Base-by-base conservation (phyloP, 2,329 filamentous ascomycete species). In the Ascochyta koolunga region DNA sequence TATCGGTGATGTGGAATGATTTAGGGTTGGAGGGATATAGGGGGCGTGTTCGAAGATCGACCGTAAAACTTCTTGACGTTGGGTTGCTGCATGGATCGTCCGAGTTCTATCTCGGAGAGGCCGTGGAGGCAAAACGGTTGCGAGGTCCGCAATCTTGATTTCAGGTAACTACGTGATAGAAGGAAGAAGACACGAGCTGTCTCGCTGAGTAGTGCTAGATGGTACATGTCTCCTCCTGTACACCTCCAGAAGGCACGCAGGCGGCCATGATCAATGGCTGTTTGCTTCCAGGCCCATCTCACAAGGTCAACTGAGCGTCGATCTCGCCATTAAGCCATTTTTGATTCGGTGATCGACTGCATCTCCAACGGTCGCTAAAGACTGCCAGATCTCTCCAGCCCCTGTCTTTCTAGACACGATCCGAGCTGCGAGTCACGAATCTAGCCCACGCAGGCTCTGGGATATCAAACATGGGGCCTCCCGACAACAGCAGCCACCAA, bases 361-460 rank as follows among this genome's bases (percentile, higher is more conserved):
- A 47, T 51, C 42, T 47, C 13, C 47, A 56, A 56, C 53, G 53
- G 53, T 50, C 53, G 53, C 47, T 56, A 56, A 56, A 50, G 22
- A 18, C 11, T 25, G 35, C 22, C 35, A 29, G 46, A 46, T 46
- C 32, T 56, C 53, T 47, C 47, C 47, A 51, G 36, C 25, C 53
- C 53, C 32, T 50, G 53, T 38, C 18, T 5, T 38, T 13, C 33
- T 32, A 42, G 45, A 40, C 50, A 54, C 45, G 19, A 54, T 54
- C 51, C 29, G 35, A 29, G 16, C 44, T 11, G 16, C 29, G 24
- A 45, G 11, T 40, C 44, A 19, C 45, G 29, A 44, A 18, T n/a
- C 45, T 45, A 15, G 7, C 27, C 22, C 13, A 43, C 42, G 37
- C 42, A 25, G 38, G 32, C 33, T 35, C 37, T 39, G 47, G 36